Percentiles rank a stretch among this genome's conserved stretches.
Conservation (phyloP, 139 green algal genomes). For the Protoeuglena noctilucae region DNA sequence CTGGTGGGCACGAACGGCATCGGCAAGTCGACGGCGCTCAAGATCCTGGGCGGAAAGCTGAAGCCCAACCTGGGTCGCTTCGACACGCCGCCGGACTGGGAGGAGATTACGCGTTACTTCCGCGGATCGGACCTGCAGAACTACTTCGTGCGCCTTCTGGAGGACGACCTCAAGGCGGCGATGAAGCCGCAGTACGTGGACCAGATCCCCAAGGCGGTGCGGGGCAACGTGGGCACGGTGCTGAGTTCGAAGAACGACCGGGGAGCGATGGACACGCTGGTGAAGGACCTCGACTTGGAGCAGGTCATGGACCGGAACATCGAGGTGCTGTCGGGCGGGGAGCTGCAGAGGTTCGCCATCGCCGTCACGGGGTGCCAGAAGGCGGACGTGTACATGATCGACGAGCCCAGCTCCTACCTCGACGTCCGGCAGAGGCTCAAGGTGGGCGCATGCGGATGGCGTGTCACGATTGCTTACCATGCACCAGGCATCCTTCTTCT, state of each 20-base stretch:
- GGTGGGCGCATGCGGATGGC: too few relatives aligned
- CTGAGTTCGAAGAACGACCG: conserved; percentile 71
- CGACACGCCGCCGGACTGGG: conserved; percentile 76
- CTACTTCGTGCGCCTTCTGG: conserved; percentile 93
- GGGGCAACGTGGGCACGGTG: conserved; percentile 69
- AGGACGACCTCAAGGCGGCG: conserved; percentile 89
- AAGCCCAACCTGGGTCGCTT: conserved; percentile 97
- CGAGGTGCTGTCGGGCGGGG: conserved; percentile 81
- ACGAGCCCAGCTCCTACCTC: conserved; percentile 94
- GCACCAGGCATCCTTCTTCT: too few relatives aligned
- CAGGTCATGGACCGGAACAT: conserved; percentile 88
- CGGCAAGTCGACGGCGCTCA: conserved; percentile 95
- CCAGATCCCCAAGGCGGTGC: conserved; percentile 91
- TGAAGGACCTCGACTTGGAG: conserved; percentile 60
- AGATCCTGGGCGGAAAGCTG: conserved; percentile 91
- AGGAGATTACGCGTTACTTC: conserved; percentile 95
- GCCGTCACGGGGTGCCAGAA: conserved; percentile 61
- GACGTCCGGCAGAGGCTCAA: conserved; percentile 94
- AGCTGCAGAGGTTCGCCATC: conserved; percentile 98
- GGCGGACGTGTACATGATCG: conserved; percentile 97
- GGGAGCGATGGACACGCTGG: conserved; percentile 37
- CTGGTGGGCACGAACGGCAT: conserved; percentile 98
- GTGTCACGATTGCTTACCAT: too few relatives aligned
- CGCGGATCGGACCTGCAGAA: conserved; percentile 94
- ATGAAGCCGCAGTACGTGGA: conserved; percentile 94